A percentile compares a stretch with the other conserved stretches of the same genome.
These are phyloP conservation scores for Amanita pallidorosea DNA, from an alignment of 768 basidiomycete genomes.

Conservation along the genomic window DNA sequence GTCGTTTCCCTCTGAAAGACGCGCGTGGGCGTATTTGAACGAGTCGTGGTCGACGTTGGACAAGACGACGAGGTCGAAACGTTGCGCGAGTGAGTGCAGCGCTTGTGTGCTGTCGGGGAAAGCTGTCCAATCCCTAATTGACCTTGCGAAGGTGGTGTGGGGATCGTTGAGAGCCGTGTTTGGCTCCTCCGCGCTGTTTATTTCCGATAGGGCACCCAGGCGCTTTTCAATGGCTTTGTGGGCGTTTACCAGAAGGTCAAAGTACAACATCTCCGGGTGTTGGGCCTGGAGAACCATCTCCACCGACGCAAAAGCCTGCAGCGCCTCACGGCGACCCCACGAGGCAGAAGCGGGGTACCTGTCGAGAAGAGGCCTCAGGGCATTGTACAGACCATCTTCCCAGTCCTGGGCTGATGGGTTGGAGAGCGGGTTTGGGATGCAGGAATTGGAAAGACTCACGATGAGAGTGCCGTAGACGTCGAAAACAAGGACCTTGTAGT, in stretches of 20 bases:
- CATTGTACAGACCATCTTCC: conserved; percentile 56
- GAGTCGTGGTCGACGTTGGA: conserved; percentile 66
- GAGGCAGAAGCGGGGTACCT: conserved; percentile 25
- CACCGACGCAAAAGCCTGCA: conserved; percentile 38
- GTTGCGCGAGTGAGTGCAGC: conserved; percentile 44
- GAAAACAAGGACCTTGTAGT: conserved; percentile 50
- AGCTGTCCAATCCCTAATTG: conserved; percentile 50
- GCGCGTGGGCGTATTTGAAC: conserved; percentile 47
- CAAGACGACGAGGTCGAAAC: conserved; percentile 61
- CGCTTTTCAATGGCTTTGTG: conserved; percentile 26
- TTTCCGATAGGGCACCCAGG: conserved; percentile 20
- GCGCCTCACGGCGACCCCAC: conserved; percentile 41
- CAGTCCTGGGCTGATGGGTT: conserved; percentile 38
- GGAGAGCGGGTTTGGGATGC: neutral
- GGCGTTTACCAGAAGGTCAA: conserved; percentile 45
- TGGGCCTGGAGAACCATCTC: conserved; percentile 50
- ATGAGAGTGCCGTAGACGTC: conserved; percentile 73
- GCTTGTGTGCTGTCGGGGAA: conserved; percentile 60
- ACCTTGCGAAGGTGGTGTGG: conserved; percentile 45
- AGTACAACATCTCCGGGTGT: conserved; percentile 49
- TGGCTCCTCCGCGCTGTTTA: conserved; percentile 8
- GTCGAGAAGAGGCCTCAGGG: conserved; percentile 40
- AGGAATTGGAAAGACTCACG: conserved; percentile 20
- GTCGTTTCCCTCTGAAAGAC: conserved; percentile 31
- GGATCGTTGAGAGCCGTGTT: conserved; percentile 10